A percentile compares a stretch with the other conserved stretches of the same genome.
Conservation (phyloP, 2,329 filamentous ascomycete species). For the Bisporella sp. region DNA sequence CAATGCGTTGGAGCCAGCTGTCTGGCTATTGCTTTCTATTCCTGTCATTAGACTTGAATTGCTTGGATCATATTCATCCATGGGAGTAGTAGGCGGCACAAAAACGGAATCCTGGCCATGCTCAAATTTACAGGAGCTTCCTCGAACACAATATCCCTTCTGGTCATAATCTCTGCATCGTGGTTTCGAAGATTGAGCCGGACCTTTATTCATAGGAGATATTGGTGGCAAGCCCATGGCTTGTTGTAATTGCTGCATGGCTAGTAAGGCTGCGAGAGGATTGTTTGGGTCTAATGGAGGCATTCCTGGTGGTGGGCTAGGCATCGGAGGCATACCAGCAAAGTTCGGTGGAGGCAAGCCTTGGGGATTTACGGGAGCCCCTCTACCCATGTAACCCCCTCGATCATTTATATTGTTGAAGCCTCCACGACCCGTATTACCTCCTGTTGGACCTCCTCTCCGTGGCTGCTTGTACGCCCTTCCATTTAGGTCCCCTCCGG, state of each 20-base stretch:
- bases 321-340: conserved; percentile 17
- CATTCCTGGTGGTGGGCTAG: conserved; percentile 27
- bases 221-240: conserved; percentile 39
- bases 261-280: conserved; percentile 54
- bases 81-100: conserved; percentile 22
- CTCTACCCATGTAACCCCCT: conserved; percentile 19
- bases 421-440: conserved; percentile 31
- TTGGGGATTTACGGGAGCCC: conserved; percentile 12
- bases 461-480: conserved; percentile 54
- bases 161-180: conserved; percentile 65
- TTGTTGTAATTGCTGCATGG: conserved; percentile 42
- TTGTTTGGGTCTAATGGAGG: conserved; percentile 51
- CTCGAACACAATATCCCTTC: conserved; percentile 65
- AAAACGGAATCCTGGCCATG: conserved; percentile 52
- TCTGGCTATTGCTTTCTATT: conserved; percentile 13
- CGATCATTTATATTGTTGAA: conserved; percentile 30
- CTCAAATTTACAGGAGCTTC: conserved; percentile 61
- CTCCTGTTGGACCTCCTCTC: conserved; percentile 33
- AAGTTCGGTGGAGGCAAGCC: conserved; percentile 13
- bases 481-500: conserved; percentile 27
- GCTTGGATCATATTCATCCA: conserved; percentile 50
- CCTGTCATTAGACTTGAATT: conserved; percentile 38
- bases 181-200: conserved; percentile 15
- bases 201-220: conserved; percentile 2
- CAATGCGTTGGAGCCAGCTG: conserved; percentile 4